These are phyloP conservation scores for Pestalotiopsis sp. DNA, from an alignment of 2,329 filamentous ascomycete genomes.

Conservation along the genomic window DNA sequence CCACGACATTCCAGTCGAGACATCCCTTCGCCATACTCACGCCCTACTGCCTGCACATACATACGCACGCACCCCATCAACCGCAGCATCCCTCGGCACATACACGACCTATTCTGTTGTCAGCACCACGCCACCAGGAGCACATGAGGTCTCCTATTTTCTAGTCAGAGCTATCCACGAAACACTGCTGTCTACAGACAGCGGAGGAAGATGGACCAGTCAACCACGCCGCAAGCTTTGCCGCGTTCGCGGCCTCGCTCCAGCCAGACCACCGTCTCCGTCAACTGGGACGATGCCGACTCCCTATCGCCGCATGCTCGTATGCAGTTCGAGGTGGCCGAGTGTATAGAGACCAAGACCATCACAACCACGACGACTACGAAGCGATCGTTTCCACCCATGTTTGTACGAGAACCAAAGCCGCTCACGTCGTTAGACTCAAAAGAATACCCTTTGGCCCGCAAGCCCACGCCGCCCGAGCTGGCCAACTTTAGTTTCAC, in stretches of 20 bases:
- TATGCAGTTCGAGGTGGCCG: constrained; percentile 59
- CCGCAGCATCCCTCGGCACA: not conserved
- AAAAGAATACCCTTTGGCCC: constrained; percentile 87
- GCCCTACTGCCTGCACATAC: not conserved
- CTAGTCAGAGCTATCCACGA: not conserved
- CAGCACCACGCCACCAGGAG: not conserved
- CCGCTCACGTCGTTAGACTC: constrained; percentile 73
- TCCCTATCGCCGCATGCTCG: constrained; percentile 37
- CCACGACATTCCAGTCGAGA: not conserved
- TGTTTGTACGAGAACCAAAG: constrained; percentile 73
- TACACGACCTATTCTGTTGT: not conserved
- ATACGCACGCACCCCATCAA: not conserved
- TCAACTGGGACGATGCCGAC: constrained; percentile 46
- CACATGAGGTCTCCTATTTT: not conserved
- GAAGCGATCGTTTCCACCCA: constrained; percentile 79
- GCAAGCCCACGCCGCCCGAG: constrained; percentile 76
- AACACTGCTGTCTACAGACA: constrained; percentile 1
- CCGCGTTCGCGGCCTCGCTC: constrained; percentile 34
- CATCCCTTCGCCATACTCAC: not conserved
- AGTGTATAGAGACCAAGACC: constrained; percentile 68
- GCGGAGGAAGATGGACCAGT: constrained; percentile 13
- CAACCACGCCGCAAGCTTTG: constrained; percentile 16
- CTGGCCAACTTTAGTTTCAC: constrained; percentile 78
- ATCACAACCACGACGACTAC: constrained; percentile 93
- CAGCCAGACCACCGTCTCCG: constrained; percentile 43